Conservation (phyloP, 1,139 yeast species). For the Candida smagusa region DNA sequence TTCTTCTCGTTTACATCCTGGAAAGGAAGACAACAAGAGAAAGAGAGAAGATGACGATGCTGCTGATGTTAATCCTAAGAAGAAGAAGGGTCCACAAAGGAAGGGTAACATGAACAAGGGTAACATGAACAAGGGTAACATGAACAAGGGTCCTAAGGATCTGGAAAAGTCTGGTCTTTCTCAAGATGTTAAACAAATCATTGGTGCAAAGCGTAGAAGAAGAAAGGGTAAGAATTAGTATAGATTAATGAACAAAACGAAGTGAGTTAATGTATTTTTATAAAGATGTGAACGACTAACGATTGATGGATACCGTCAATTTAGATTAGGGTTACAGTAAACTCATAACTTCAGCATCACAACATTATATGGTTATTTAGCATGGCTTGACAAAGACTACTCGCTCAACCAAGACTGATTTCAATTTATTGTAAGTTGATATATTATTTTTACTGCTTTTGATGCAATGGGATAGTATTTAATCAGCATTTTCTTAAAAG, state of each 20-base stretch:
- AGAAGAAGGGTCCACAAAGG: constrained; percentile 19
- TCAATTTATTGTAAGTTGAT: too few species aligned
- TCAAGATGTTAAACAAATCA: constrained; percentile 57
- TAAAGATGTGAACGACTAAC: neutral
- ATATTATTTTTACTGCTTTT: too few species aligned
- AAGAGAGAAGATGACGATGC: constrained; percentile 22
- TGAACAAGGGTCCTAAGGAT: constrained; percentile 35
- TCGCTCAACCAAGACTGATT: too few species aligned
- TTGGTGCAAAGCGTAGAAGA: constrained; percentile 69
- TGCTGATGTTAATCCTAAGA: constrained; percentile 17
- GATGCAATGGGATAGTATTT: too few species aligned
- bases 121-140: constrained; percentile 19
- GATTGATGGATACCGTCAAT: too few species aligned
- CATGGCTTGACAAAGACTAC: too few species aligned
- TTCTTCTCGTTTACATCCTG: constrained; percentile 36
- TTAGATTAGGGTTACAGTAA: neutral
- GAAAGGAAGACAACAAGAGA: constrained; percentile 18
- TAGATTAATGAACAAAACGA: constrained; percentile 1
- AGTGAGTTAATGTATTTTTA: neutral
- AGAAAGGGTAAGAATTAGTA: constrained; percentile 45
- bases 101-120: constrained; percentile 52
- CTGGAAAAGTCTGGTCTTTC: constrained; percentile 40
- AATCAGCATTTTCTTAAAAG: too few species aligned
- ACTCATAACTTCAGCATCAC: too few species aligned
- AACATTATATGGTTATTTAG: too few species aligned